Evolutionary conservation across 2,329 filamentous ascomycete species (phyloP), one percentile per base, ranked within the genome.

Genomic region (Coniochaeta sp.): DNA sequence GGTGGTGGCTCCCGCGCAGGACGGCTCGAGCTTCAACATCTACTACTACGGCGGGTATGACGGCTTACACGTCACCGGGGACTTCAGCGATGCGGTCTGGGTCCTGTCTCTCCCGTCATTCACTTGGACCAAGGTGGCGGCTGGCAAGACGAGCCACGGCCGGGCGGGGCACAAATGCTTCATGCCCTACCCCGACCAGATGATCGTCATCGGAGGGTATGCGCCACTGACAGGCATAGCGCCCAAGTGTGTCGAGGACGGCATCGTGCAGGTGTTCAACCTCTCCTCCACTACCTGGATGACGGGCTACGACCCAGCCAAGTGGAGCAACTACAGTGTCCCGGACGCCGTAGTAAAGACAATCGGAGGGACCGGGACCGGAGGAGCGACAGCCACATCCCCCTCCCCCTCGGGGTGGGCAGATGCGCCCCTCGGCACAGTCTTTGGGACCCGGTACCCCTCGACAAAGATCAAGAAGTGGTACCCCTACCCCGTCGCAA

Each of bases 11-110:
- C 78, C 85, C 0, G 87, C 90, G 16, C 78, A 84, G 52, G 89
- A 92, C 68, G 80, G 79, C 36, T 89, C 88, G 12, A 91, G 87
- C 61, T 90, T 88, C 72, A 92, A 93, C 69, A 87, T 96, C 57
- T 93, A 93, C 76, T 91, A 90, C 75, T 95, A 91, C 66, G 91
- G 89, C 17, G 91, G 91, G 0, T 93, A 89, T 68, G 74, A 85
- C 61, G 85, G 83, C 0, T 64, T 86, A 6, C 61, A 80, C 60
- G 31, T 62, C 0, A 58, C 52, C 0, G 62, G 73, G 0, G 62
- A 71, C 17, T 83, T 78, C 64, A 79, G 72, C 59, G 85, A 91
- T 62, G 89, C 90, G 55, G 88, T 93, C 70, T 95, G 89, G 89
- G 87, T 92, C 24, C 77, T 95, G 14, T 90, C 89, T 0, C 75